These are phyloP conservation scores for Rhizopogon vinicolor DNA, from an alignment of 768 basidiomycete species.

Conservation along the genomic window DNA sequence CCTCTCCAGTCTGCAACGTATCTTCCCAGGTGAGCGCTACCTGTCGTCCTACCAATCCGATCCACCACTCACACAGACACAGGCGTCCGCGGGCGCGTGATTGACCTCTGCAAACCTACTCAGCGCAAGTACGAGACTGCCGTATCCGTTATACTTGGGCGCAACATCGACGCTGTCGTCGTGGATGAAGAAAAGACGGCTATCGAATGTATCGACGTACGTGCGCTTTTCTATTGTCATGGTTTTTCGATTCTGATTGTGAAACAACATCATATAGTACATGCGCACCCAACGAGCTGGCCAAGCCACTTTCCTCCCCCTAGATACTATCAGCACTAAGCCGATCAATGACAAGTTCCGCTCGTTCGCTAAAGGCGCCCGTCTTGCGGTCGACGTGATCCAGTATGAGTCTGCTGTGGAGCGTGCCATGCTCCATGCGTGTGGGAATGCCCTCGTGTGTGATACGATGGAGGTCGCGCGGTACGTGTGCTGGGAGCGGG, in stretches of 20 bases:
- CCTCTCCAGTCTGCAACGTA: slow-evolving; percentile 73
- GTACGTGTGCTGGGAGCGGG: slow-evolving; percentile 89
- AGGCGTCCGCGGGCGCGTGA: slow-evolving; percentile 91
- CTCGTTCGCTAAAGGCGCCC: slow-evolving; percentile 82
- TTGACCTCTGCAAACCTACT: slow-evolving; percentile 94
- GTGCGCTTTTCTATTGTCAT: slow-evolving; percentile 7
- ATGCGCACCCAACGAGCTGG: slow-evolving; percentile 93
- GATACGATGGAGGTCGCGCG: slow-evolving; percentile 93
- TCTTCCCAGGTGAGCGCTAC: slow-evolving; percentile 70
- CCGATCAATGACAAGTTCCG: slow-evolving; percentile 93
- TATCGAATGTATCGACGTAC: slow-evolving; percentile 94
- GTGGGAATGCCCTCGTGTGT: slow-evolving; percentile 92
- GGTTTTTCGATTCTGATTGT: neutral
- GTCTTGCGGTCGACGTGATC: slow-evolving; percentile 84
- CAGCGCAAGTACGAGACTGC: slow-evolving; percentile 90
- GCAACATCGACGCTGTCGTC: slow-evolving; percentile 93
- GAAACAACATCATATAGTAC: slow-evolving; percentile 47
- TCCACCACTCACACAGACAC: neutral
- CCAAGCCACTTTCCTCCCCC: slow-evolving; percentile 95
- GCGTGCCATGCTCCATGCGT: slow-evolving; percentile 94
- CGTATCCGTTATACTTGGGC: slow-evolving; percentile 86
- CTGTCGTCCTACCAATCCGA: neutral
- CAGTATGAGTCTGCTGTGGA: slow-evolving; percentile 81
- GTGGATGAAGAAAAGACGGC: slow-evolving; percentile 97
- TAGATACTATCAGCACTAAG: slow-evolving; percentile 96